phyloP scores from a whole-genome alignment of 1,139 yeast genomes.

The Yamadazyma mexicana region DNA sequence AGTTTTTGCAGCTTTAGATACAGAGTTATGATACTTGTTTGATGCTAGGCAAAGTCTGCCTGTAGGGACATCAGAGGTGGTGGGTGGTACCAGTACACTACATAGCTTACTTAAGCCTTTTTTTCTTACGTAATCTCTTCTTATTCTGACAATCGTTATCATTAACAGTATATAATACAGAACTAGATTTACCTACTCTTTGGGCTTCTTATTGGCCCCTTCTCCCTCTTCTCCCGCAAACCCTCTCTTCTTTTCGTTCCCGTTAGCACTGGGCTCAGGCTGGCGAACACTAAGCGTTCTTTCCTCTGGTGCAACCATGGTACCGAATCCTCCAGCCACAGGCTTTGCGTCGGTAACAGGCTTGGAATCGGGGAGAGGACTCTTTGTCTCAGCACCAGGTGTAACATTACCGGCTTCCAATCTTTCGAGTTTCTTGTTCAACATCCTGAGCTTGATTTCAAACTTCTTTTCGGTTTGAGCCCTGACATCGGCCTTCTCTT shows the following conservation, averaged over 20 bases:
- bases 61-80: too few relatives aligned
- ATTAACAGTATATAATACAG: constrained; percentile 3
- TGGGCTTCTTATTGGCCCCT: constrained; percentile 17
- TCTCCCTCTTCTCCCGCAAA: constrained; percentile 13
- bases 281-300: constrained; percentile 20
- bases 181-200: constrained; percentile 11
- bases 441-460: constrained; percentile 43
- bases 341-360: too few relatives aligned
- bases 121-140: background rate
- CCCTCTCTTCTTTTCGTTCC: constrained; percentile 16
- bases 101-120: background rate
- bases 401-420: constrained; percentile 18
- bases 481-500: constrained; percentile 30
- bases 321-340: too few relatives aligned
- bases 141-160: background rate
- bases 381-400: constrained; percentile 10
- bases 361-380: constrained; percentile 5
- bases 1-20: too few relatives aligned
- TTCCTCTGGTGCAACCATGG: too few relatives aligned
- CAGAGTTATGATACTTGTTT: too few relatives aligned
- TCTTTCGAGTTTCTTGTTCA: constrained; percentile 43
- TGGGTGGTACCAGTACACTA: too few relatives aligned
- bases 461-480: constrained; percentile 39
- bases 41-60: too few relatives aligned
- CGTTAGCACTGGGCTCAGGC: constrained; percentile 20